Base-by-base conservation (phyloP, 2,329 filamentous ascomycete species). In the Cercospora janseana region DNA sequence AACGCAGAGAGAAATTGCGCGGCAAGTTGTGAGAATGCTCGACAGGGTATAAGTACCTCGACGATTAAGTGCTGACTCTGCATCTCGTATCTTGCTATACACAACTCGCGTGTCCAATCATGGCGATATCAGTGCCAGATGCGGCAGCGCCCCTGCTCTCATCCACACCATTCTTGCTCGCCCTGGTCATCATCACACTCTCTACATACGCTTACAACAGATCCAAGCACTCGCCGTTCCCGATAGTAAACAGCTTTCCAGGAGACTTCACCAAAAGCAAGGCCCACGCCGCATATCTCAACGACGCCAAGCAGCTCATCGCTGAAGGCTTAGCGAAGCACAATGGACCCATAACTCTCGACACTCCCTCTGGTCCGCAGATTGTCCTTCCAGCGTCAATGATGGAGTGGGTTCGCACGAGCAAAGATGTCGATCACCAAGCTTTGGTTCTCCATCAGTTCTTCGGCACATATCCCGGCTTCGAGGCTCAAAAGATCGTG, bases 391-490 rank as follows among this genome's bases (percentile, higher is more conserved):
- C 47, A 12, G 12, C 18, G 6, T 26, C 20, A 3, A 8, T 48
- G 5, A 31, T 29, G 2, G 47, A 51, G 7, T 41, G 26, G 24
- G 26, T 54, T 18, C 40, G 41, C n/a, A 40, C 15, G 28, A 46
- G 70, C 62, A 28, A 40, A 15, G 46, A 57, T 26, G 46, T 57
- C 43, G 35, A 52, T 34, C 52, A 51, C 38, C 47, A 57, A 31
- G 48, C 54, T 28, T 41, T 54, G 12, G 32, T 57, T 27, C 35
- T 49, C 10, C 47, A 53, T 24, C 55, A 58, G 18, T 52, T 55
- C 24, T 58, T 56, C 28, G 49, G 46, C 27, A 34, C 45, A 15
- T 52, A 47, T 20, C 52, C 57, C 4, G 55, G 52, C 6, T 58
- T 56, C 20, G 57, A 58, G 40, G 51, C 49, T 15, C 53, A 53